Conservation (phyloP, 1,284 basidiomycete species). For the Cutaneotrichosporon cyanovorans region DNA sequence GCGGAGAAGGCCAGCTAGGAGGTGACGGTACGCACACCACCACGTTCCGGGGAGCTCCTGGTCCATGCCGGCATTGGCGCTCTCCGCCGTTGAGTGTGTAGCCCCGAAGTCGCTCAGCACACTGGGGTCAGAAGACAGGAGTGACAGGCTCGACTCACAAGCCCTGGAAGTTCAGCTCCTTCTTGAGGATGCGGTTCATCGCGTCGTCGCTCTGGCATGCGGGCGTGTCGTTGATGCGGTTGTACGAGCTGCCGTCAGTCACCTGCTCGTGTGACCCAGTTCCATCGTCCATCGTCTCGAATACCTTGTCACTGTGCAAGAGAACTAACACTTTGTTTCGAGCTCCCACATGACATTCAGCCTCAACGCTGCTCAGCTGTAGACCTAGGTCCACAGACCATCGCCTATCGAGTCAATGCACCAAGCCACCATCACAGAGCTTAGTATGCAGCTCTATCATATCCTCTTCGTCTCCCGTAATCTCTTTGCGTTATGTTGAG, state of each 20-base stretch:
- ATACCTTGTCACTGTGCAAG: too few species aligned
- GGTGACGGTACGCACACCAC: slow-evolving; percentile 26
- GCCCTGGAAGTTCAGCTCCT: slow-evolving; percentile 55
- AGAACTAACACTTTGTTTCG: too few species aligned
- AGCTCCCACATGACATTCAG: too few species aligned
- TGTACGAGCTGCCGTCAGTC: slow-evolving; percentile 51
- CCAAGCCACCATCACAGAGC: too few species aligned
- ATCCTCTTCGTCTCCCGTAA: too few species aligned
- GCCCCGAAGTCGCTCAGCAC: slow-evolving; percentile 35
- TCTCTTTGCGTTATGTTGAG: too few species aligned
- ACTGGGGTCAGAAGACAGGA: neutral
- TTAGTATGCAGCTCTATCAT: too few species aligned
- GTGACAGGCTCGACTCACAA: slow-evolving; percentile 39
- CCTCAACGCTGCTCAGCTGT: too few species aligned
- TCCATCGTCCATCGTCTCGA: too few species aligned
- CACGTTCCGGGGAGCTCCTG: slow-evolving; percentile 47
- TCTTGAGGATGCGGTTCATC: slow-evolving; percentile 69
- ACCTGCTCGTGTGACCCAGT: too few species aligned
- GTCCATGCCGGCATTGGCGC: slow-evolving; percentile 47
- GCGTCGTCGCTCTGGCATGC: slow-evolving; percentile 70
- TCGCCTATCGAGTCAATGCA: too few species aligned
- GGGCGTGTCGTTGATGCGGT: slow-evolving; percentile 66
- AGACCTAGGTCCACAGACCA: too few species aligned
- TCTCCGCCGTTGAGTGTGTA: slow-evolving; percentile 39
- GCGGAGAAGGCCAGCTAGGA: neutral